Evolutionary conservation across 768 basidiomycete species (phyloP).

Genomic region (Xerocomus spinulosus): DNA sequence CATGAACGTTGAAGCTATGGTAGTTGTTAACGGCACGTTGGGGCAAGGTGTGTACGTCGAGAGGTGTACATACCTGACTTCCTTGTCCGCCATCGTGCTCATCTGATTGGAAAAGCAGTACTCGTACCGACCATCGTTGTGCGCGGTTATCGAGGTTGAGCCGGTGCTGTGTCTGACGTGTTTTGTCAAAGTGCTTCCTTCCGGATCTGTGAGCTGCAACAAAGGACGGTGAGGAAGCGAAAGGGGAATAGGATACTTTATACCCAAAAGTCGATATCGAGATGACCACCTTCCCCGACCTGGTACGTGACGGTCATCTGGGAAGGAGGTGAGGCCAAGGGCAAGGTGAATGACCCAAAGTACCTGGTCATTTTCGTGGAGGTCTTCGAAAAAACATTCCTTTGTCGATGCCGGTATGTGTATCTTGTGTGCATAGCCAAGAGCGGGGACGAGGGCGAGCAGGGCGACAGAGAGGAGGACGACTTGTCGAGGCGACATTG

Average conservation of each 20-base stretch:
- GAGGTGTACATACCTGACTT: constrained; percentile 62
- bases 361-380: constrained; percentile 88
- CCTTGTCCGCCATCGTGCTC: constrained; percentile 94
- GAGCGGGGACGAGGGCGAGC: constrained; percentile 28
- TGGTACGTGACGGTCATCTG: constrained; percentile 99
- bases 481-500: constrained; percentile 38
- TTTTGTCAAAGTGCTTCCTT: constrained; percentile 61
- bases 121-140: constrained; percentile 81
- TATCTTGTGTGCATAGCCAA: constrained; percentile 63
- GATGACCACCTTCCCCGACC: constrained; percentile 93
- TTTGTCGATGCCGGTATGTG: constrained; percentile 74
- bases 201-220: constrained; percentile 75
- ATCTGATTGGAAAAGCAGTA: constrained; percentile 99
- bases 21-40: neutral
- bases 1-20: constrained; percentile 93
- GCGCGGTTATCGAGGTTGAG: constrained; percentile 80
- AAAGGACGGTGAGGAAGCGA: neutral
- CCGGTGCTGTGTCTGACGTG: constrained; percentile 88
- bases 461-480: constrained; percentile 40
- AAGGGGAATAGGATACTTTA: constrained; percentile 10
- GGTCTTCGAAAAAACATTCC: constrained; percentile 95
- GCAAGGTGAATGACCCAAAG: constrained; percentile 2
- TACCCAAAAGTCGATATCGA: constrained; percentile 98
- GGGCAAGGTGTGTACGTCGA: neutral
- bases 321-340: neutral